These are phyloP conservation scores for Mycena vulgaris DNA, from an alignment of 768 basidiomycete species.

Conservation along the genomic window DNA sequence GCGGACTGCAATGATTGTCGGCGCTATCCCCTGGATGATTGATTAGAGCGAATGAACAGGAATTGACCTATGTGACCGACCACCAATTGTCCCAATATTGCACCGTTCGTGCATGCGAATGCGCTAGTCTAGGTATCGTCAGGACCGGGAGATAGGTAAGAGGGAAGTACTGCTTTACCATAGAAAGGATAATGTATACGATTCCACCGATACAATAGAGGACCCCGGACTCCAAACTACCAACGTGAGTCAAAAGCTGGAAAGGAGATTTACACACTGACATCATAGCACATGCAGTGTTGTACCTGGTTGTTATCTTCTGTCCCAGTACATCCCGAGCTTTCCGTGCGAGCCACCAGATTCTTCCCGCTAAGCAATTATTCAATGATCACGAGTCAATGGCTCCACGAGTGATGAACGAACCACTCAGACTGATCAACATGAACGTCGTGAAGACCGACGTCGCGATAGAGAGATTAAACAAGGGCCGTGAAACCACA, in stretches of 20 bases:
- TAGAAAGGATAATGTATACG: background rate
- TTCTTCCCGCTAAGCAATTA: constrained; percentile 8
- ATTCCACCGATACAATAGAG: constrained; percentile 14
- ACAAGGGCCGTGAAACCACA: background rate
- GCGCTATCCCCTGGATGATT: constrained; percentile 16
- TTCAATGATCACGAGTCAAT: constrained; percentile 5
- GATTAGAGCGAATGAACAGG: background rate
- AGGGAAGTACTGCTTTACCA: background rate
- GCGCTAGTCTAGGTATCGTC: background rate
- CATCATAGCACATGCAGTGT: constrained; percentile 22
- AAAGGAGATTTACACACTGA: background rate
- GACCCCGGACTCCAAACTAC: constrained; percentile 22
- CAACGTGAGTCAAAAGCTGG: background rate
- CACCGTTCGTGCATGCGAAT: constrained; percentile 17
- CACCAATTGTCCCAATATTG: constrained; percentile 23
- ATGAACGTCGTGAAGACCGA: constrained; percentile 15
- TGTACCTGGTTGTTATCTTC: constrained; percentile 3
- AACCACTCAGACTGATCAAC: constrained; percentile 20
- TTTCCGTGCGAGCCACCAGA: constrained; percentile 24
- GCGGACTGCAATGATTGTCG: constrained; percentile 19
- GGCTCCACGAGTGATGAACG: background rate
- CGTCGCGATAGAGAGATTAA: constrained; percentile 5
- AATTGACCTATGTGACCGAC: background rate
- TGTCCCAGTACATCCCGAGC: background rate
- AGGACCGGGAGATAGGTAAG: background rate